Evolutionary conservation across 2,329 filamentous ascomycete genomes (phyloP).

Genomic region (Thelonectria olida): DNA sequence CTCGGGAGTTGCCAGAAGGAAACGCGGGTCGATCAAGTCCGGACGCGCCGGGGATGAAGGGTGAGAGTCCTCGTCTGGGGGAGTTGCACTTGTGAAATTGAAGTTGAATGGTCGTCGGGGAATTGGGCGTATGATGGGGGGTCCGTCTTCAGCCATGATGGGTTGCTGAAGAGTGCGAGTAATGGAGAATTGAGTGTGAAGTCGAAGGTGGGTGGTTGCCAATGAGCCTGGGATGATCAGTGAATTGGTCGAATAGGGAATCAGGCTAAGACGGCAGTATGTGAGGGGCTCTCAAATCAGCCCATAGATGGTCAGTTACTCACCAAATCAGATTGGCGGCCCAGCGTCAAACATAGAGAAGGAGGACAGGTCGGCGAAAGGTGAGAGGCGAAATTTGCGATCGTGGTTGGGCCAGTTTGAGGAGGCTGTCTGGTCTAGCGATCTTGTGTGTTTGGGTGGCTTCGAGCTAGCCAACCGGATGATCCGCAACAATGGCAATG

Average conservation of each 20-base stretch:
- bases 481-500: conserved; percentile 22
- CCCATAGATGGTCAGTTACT: conserved; percentile 11
- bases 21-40: conserved; percentile 46
- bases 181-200: background rate
- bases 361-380: background rate
- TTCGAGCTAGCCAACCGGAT: conserved; percentile 30
- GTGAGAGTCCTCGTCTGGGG: conserved; percentile 47
- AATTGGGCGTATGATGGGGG: conserved; percentile 72
- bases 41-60: conserved; percentile 29
- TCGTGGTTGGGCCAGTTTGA: conserved; percentile 4
- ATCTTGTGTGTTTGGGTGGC: conserved; percentile 14
- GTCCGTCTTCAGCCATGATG: conserved; percentile 54
- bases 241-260: background rate
- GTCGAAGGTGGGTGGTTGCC: conserved; percentile 2
- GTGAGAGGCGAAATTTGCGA: background rate
- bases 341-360: background rate
- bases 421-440: conserved; percentile 4
- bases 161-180: background rate
- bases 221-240: background rate
- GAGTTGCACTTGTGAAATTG: conserved; percentile 57
- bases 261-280: conserved; percentile 4
- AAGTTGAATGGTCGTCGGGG: conserved; percentile 77
- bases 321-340: background rate
- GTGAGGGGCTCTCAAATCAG: conserved; percentile 8
- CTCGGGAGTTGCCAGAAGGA: conserved; percentile 51